Base-by-base conservation (phyloP, 2,329 filamentous ascomycete species). In the Aureobasidium sp. region DNA sequence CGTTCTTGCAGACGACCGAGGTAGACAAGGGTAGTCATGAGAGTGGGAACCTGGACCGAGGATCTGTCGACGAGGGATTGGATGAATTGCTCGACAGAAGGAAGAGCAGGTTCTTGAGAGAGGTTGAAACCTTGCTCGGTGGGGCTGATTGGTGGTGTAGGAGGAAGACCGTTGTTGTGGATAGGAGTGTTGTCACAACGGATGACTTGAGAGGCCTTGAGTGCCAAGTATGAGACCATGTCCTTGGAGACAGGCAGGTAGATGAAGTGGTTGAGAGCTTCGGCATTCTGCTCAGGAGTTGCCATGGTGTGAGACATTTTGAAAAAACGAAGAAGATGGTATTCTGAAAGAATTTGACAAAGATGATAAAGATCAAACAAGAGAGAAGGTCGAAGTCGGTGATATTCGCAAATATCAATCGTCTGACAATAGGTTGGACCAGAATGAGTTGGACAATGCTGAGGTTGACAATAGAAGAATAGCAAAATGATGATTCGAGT, bases 11-110 rank as follows among this genome's bases (percentile, higher is more conserved):
- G 83, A 63, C 92, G 85, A 70, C 83, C 84, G 61, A 99, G 86
- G 80, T 96, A 99, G 73, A 97, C 91, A 42, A 99, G 83, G 8
- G 92, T 92, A 37, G 90, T 93, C 94, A 99, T 97, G 67, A 99
- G 83, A 8, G 94, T 99, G 13, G 94, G 90, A 57, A 96, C 92
- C 79, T 97, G 93, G 31, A 97, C 94, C 74, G 96, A 95, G 66
- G 93, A 97, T 63, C 89, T 88, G 70, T 90, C 84, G 63, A 97
- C 92, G 31, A 99, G 82, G 65, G 91, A 90, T 54, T 84, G 87
- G 77, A 99, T 97, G 80, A 97, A 99, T 61, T 86, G 83, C 74
- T 96, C 90, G 37, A 97, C 79, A 0, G 88, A 86, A 3, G 94
- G 94, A 33, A 99, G 70, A 29, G 69, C 60, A 29, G 75, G 71